Conservation (phyloP, 192 early-diverging fungal genomes). For the Backusella liffmaniae region DNA sequence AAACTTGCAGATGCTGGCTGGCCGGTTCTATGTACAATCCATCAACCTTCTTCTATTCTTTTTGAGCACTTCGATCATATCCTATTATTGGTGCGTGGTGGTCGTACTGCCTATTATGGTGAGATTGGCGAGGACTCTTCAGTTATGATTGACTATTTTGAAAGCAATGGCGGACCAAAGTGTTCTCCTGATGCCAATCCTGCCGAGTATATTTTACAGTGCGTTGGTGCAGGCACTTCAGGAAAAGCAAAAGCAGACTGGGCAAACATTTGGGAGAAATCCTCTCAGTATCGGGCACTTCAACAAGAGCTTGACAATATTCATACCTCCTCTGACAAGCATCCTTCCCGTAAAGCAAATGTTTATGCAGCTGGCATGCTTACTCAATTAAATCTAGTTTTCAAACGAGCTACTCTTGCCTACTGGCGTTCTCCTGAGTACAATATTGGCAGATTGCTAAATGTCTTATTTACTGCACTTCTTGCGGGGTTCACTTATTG, state of each 20-base stretch:
- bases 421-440: slow-evolving; percentile 76
- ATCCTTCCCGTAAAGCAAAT: slow-evolving; percentile 25
- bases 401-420: slow-evolving; percentile 56
- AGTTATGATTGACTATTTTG: slow-evolving; percentile 70
- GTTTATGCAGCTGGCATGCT: slow-evolving; percentile 45
- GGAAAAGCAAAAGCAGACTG: slow-evolving; percentile 57
- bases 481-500: slow-evolving; percentile 72
- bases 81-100: slow-evolving; percentile 74
- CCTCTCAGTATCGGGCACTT: slow-evolving; percentile 43
- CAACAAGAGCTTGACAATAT: slow-evolving; percentile 52
- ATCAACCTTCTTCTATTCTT: slow-evolving; percentile 79
- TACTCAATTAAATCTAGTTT: slow-evolving; percentile 59
- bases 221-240: slow-evolving; percentile 66
- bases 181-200: slow-evolving; percentile 69
- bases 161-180: slow-evolving; percentile 62
- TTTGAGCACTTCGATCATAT: slow-evolving; percentile 86
- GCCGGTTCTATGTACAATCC: slow-evolving; percentile 80
- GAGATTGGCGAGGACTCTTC: slow-evolving; percentile 66
- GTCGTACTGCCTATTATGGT: slow-evolving; percentile 81
- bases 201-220: slow-evolving; percentile 85
- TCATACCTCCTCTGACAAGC: slow-evolving; percentile 30
- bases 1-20: slow-evolving; percentile 61
- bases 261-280: slow-evolving; percentile 69
- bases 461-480: slow-evolving; percentile 56
- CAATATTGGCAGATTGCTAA: slow-evolving; percentile 67